Percentiles rank a stretch among this genome's conserved stretches.
phyloP scores from a whole-genome alignment of 805 yeast species.

The Candida sakaeoensis region DNA sequence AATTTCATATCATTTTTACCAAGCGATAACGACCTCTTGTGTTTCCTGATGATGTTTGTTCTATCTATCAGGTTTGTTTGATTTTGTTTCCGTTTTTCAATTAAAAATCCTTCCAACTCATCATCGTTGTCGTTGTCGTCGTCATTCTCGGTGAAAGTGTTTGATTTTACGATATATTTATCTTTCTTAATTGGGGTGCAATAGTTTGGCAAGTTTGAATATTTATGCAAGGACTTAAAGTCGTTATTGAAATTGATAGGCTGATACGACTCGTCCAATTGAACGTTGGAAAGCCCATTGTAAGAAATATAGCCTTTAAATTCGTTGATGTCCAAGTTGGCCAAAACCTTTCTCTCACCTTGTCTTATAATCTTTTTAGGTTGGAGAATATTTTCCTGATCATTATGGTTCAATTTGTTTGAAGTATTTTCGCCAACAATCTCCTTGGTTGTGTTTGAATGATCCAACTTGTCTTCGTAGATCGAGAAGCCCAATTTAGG shows the following conservation, averaged over 20 bases:
- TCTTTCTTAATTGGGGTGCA: constrained; percentile 32
- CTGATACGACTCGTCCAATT: constrained; percentile 26
- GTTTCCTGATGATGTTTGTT: constrained; percentile 13
- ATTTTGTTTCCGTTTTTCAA: constrained; percentile 4
- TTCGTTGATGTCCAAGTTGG: constrained; percentile 24
- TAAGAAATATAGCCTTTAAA: constrained; percentile 26
- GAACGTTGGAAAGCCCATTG: constrained; percentile 3
- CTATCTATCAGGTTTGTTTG: too few relatives aligned
- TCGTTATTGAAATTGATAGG: constrained; percentile 28
- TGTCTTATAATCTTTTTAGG: constrained; percentile 19
- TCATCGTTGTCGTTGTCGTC: constrained; percentile 9
- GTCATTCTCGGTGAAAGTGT: constrained; percentile 7
- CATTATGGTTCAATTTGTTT: constrained; percentile 25
- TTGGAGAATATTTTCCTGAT: constrained; percentile 41
- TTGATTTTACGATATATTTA: constrained; percentile 7
- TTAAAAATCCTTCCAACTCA: constrained; percentile 10
- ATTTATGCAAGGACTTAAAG: constrained; percentile 27
- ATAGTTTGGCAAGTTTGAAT: constrained; percentile 26
- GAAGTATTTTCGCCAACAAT: constrained; percentile 8
- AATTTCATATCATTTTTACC: constrained; percentile 36
- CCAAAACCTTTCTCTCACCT: constrained; percentile 23
- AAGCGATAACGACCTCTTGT: constrained; percentile 34
- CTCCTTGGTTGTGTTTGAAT: constrained; percentile 2
- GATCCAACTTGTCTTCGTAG: constrained; percentile 11
- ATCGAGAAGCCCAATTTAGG: constrained; percentile 10